Evolutionary conservation across 495 filamentous ascomycete species (phyloP), one percentile per base, ranked within the genome.

Genomic region (Rostrohypoxylon terebratum): DNA sequence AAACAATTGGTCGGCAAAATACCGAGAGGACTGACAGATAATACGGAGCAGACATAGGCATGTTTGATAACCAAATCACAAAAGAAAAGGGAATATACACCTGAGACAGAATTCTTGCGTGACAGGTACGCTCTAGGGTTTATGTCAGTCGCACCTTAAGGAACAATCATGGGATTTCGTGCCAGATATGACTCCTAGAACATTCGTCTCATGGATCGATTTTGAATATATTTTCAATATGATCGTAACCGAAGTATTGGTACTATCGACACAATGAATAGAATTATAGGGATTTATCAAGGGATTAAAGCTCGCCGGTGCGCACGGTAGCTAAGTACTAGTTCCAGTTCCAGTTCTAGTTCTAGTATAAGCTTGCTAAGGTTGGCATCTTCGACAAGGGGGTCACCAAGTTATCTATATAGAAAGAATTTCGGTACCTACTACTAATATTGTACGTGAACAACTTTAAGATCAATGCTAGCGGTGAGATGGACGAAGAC

Each of bases 221-320:
- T 97, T 97, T 83, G 85, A 94, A 23, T 97, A 97, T 77, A 94
- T 97, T 80, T 94, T 91, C 8, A 93, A 97, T 81, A 93, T 93
- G 13, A 84, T 97, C 47, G 96, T 93, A 0, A 93, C 93, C 0
- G 90, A 92, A 18, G 94, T 97, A 79, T n/a, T n/a, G n/a, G n/a
- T n/a, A 93, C 94, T 0, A 66, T 96, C 31, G 81, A 78, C 16
- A 83, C 96, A 69, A 81, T 97, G 59, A 47, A 21, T n/a, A n/a
- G n/a, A n/a, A n/a, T n/a, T n/a, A n/a, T n/a, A n/a, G n/a, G n/a
- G n/a, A n/a, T n/a, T n/a, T n/a, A n/a, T n/a, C n/a, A n/a, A n/a
- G n/a, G n/a, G n/a, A n/a, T n/a, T n/a, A n/a, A n/a, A n/a, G n/a
- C 85, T 84, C 64, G 85, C 86, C 69, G 78, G 86, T 33, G 28